Evolutionary conservation across 2,329 filamentous ascomycete genomes (phyloP).

Genomic region (Bretziella fagacearum): DNA sequence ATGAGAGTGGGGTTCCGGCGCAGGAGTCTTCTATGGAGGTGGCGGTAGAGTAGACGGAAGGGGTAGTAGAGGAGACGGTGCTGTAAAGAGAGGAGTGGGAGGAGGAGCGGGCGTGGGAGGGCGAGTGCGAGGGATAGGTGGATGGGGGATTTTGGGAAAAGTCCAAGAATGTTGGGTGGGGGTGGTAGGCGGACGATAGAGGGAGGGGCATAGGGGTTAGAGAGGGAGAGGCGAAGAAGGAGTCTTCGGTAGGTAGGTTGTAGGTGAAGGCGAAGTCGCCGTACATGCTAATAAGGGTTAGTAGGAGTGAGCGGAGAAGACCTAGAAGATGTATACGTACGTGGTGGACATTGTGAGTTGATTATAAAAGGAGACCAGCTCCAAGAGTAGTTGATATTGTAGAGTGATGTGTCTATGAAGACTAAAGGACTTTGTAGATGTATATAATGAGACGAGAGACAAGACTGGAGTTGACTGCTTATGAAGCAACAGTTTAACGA

Average conservation of each 20-base stretch:
- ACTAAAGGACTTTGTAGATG: too few relatives aligned
- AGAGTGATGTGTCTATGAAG: too few relatives aligned
- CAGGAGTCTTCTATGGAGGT: constrained; percentile 49
- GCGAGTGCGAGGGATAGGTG: neutral
- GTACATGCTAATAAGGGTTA: constrained; percentile 26
- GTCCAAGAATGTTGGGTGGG: neutral
- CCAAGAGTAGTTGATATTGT: neutral
- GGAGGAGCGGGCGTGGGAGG: constrained; percentile 41
- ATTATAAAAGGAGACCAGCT: constrained; percentile 8
- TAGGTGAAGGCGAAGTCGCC: constrained; percentile 40
- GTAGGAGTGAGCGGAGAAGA: neutral
- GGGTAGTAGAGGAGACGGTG: constrained; percentile 29
- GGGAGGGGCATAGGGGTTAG: too few relatives aligned
- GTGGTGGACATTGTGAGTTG: constrained; percentile 6
- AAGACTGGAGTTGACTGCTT: neutral
- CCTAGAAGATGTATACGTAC: constrained; percentile 19
- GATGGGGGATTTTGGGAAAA: neutral
- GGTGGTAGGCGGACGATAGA: too few relatives aligned
- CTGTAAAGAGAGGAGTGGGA: constrained; percentile 50
- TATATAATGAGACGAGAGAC: too few relatives aligned
- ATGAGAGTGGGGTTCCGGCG: constrained; percentile 45
- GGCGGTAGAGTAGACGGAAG: constrained; percentile 46
- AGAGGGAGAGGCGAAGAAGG: constrained; percentile 18
- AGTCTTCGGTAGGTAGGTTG: constrained; percentile 25
- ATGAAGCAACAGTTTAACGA: neutral